Conservation (phyloP, 495 filamentous ascomycete species). For the Podospora fimiseda region DNA sequence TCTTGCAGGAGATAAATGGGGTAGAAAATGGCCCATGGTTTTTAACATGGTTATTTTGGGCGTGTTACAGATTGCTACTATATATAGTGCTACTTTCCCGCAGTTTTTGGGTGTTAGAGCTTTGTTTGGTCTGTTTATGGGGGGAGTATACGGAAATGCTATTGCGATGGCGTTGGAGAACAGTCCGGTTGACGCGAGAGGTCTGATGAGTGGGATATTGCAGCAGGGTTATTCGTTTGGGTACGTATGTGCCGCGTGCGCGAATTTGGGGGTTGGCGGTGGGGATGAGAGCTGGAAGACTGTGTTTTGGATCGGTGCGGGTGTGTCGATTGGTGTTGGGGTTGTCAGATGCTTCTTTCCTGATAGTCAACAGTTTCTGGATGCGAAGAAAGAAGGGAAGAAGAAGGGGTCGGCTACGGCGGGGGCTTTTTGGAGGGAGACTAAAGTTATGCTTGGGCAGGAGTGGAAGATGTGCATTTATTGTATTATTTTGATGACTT, state of each 20-base stretch:
- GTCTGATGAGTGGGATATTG: conserved; percentile 70
- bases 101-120: conserved; percentile 64
- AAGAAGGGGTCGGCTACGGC: conserved; percentile 44
- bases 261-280: conserved; percentile 60
- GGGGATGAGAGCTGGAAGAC: conserved; percentile 53
- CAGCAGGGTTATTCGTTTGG: conserved; percentile 75
- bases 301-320: conserved; percentile 54
- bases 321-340: conserved; percentile 57
- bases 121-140: conserved; percentile 78
- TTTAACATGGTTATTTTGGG: conserved; percentile 59
- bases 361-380: conserved; percentile 64
- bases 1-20: conserved; percentile 64
- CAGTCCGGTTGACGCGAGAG: conserved; percentile 62
- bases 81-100: conserved; percentile 59
- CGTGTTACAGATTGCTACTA: conserved; percentile 64
- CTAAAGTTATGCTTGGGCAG: conserved; percentile 52
- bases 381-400: conserved; percentile 51
- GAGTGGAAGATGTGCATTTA: conserved; percentile 71
- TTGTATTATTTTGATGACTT: conserved; percentile 65
- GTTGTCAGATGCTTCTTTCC: conserved; percentile 59
- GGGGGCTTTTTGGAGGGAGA: conserved; percentile 55
- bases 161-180: conserved; percentile 76
- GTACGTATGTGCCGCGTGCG: conserved; percentile 65
- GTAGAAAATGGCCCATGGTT: conserved; percentile 79
- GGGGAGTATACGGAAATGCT: conserved; percentile 75